Evolutionary conservation across 2,329 filamentous ascomycete species (phyloP).

Genomic region (Fusarium sp.): DNA sequence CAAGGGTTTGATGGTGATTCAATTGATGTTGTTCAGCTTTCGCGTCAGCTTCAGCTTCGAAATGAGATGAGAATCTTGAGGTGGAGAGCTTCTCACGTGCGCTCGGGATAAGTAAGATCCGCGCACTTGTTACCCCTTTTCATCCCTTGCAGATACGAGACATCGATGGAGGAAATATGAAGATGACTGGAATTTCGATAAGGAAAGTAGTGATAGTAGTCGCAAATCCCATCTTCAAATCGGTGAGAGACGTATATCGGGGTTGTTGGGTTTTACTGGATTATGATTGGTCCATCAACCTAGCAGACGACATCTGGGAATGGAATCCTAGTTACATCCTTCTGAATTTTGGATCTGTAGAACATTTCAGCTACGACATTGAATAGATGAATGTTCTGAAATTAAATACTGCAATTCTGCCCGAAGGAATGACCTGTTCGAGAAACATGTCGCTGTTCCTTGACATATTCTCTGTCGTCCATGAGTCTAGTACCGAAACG

Average conservation of each 20-base stretch:
- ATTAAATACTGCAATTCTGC: too few species aligned
- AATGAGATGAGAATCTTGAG: conserved; percentile 9
- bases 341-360: too few species aligned
- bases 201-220: background rate
- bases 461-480: background rate
- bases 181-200: too few species aligned
- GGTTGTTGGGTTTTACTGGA: background rate
- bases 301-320: background rate
- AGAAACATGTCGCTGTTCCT: background rate
- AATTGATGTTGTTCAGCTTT: background rate
- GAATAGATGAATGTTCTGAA: too few species aligned
- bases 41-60: conserved; percentile 17
- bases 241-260: background rate
- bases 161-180: background rate
- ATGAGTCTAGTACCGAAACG: accelerated
- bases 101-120: conserved; percentile 34
- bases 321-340: background rate
- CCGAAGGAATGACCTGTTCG: background rate
- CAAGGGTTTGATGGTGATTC: background rate
- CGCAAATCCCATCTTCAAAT: background rate
- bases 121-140: conserved; percentile 14
- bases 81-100: conserved; percentile 31
- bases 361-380: too few species aligned
- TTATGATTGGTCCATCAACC: background rate
- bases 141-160: conserved; percentile 5